Conservation (phyloP, 108 stramenopile genomes). For the Cyclotella kingstonii region DNA sequence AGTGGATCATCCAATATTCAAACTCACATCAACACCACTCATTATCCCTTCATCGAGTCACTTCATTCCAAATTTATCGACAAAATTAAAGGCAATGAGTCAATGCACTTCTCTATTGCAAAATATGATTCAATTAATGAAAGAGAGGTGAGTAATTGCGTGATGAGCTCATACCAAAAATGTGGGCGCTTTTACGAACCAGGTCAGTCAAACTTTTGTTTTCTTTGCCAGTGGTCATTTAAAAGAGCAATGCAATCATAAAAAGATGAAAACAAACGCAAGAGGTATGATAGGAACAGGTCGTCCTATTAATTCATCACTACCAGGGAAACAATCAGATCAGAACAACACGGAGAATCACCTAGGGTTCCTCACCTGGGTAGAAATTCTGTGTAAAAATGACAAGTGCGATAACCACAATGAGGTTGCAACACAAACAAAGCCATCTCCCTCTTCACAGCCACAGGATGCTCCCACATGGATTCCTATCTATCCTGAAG, state of each 20-base stretch:
- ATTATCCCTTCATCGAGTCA: not conserved
- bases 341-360: not conserved
- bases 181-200: too few species aligned
- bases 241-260: too few species aligned
- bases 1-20: constrained; percentile 70
- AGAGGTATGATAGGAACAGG: not conserved
- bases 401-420: constrained; percentile 3
- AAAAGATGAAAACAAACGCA: not conserved
- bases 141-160: constrained; percentile 12
- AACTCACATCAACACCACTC: not conserved
- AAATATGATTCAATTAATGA: constrained; percentile 15
- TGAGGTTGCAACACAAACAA: not conserved
- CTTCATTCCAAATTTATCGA: not conserved
- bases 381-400: constrained; percentile 46
- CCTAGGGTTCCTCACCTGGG: constrained; percentile 31
- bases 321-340: not conserved
- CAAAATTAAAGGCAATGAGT: constrained; percentile 12
- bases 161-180: not conserved
- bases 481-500: constrained; percentile 25
- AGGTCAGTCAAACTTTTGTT: not conserved
- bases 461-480: constrained; percentile 8
- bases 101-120: not conserved
- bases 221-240: too few species aligned
- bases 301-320: too few species aligned
- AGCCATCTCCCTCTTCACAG: not conserved